Base-by-base conservation (phyloP, 331 rosid genomes). In the Rosa hybrid region DNA sequence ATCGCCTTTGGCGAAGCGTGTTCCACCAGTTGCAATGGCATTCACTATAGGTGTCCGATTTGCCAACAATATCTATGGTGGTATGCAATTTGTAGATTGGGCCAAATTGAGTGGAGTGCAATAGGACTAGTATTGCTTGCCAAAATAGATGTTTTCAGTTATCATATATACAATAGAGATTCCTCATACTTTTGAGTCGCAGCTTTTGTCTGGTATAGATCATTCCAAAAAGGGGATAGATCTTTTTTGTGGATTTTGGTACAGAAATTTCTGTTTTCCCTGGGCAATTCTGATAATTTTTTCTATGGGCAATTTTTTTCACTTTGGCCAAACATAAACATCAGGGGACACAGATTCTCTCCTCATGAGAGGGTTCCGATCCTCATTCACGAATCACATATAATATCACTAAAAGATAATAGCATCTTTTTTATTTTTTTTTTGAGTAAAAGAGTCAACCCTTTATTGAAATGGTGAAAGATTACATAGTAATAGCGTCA, bases 31-130 rank as follows among this genome's bases (percentile, higher is more conserved):
- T 72, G 97, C 99, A 38, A 81, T 89, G 96, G 91, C 93, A 16
- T 96, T 96, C 87, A 96, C 98, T 0, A 85, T 96, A 0, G 94
- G 98, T 10, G 94, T 93, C 45, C 78, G 99, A 63, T 96, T 91
- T 68, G 96, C 96, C 25, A 96, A 96, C 90, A 96, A 93, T 82
- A 82, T 93, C 25, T 87, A 89, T 16, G 97, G 95, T 59, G 94
- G 98, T 41, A 93, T 93, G 98, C 97, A 93, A 83, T 93, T 93
- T 69, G 85, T 93, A 49, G 97, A 93, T 79, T 93, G 98, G 97
- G 98, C 98, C 45, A 93, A 84, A 81, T 80, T 13, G 91, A 91
- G 97, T 51, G 98, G 98, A 20, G 91, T 93, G 68, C 95, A 93
- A 68, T 90, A 84, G 85, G 65, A 76, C 23, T 51, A 76, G 34